Conservation (phyloP, 163 green algal species). For the Scenedesmus sp. region DNA sequence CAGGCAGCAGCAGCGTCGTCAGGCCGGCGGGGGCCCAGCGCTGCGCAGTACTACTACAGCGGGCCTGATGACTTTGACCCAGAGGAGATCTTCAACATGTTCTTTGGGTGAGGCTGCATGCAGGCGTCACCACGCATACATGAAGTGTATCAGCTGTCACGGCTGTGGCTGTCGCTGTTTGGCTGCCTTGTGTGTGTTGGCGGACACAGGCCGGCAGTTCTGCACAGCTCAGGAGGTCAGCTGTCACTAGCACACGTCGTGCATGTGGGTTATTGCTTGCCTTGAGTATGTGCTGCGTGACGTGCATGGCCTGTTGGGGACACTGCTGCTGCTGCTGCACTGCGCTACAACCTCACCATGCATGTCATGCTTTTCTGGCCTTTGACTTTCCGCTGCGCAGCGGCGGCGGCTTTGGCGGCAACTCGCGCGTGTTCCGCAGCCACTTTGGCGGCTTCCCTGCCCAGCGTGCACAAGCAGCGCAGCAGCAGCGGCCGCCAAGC, state of each 20-base stretch:
- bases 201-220: too few species aligned
- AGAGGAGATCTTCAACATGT: conserved; percentile 93
- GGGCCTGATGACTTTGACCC: conserved; percentile 78
- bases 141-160: not conserved
- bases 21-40: conserved; percentile 21
- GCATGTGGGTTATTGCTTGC: not conserved
- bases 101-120: conserved; percentile 78
- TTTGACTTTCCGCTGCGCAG: too few species aligned
- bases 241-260: not conserved
- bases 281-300: not conserved
- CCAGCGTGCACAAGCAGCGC: not conserved
- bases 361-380: not conserved
- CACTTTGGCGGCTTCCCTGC: conserved; percentile 56
- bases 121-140: not conserved
- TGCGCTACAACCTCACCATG: not conserved
- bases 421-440: conserved; percentile 57
- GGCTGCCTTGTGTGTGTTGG: too few species aligned
- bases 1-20: conserved; percentile 48
- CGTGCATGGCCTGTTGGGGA: not conserved
- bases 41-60: conserved; percentile 43
- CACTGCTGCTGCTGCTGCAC: not conserved
- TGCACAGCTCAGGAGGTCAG: too few species aligned
- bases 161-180: not conserved
- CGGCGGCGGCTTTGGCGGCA: conserved; percentile 18
- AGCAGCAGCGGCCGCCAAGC: conserved; percentile 38